Evolutionary conservation across 2,329 filamentous ascomycete species (phyloP), one percentile per base, ranked within the genome.

Genomic region (Tricladium varicosporioides): DNA sequence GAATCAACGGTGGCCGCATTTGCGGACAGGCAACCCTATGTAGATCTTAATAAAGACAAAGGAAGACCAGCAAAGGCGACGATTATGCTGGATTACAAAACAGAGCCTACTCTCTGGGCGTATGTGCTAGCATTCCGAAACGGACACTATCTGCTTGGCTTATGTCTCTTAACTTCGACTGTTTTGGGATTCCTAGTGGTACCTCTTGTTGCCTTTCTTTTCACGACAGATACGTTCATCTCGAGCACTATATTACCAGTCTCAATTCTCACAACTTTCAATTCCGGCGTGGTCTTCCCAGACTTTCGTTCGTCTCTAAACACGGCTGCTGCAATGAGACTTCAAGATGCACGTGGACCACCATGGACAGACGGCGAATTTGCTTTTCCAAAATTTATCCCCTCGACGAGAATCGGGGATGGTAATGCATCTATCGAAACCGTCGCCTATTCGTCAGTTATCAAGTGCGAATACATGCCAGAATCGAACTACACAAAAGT

Each of bases 171-270:
- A 15, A 13, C 36, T 7, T 54, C 51, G n/a, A 31, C 48, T 9
- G 5, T 40, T 18, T 54, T 54, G 43, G 36, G 19, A 5, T 7
- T 54, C 10, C 18, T 33, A 16, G 43, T 48, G 15, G 51, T 54
- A 19, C 51, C 51, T 5, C 32, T 54, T 10, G 32, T 40, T 33
- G 51, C 51, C 11, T 54, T 54, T 47, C 51, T 54, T 14, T 54
- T 54, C 43, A 48, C 51, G 4, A 40, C 32, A 5, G 43, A 10
- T 14, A 47, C 51, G 22, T 54, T 54, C 44, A 22, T n/a, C 14
- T 54, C 32, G 15, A 22, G 48, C 11, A 18, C 51, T 13, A 27
- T 5, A 8, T 19, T 54, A 14, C 44, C 51, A 3, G 43, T 48
- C 27, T 22, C 51, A 9, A 46, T 54, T 13, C 10, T 15, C 10